Evolutionary conservation across 2,329 filamentous ascomycete species (phyloP), one percentile per base, ranked within the genome.

Genomic region (Arthrobotrys entomopaga): DNA sequence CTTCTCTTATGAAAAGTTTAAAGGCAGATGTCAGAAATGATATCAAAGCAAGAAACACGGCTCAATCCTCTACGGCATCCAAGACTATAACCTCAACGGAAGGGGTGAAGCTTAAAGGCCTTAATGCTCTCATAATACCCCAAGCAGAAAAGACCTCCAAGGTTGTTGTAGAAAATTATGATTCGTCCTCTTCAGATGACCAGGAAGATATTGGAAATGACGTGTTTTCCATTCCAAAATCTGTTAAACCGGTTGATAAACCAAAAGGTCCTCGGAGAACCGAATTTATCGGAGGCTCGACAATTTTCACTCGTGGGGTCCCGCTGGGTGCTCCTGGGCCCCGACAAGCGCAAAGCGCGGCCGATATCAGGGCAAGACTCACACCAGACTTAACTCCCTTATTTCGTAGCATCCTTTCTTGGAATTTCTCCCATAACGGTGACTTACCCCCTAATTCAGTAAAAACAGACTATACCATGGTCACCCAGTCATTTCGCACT

Each of bases 341-440:
- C 77, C 20, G 77, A 76, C 72, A 78, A 75, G 59, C 77, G 79
- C 76, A 71, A 64, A 74, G 64, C 42, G 49, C 49, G 22, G 96
- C 96, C 81, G 95, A 99, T 82, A 94, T 97, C 88, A 90, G 94
- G 78, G 94, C 95, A 76, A 90, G 95, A 76, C 85, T 99, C 72
- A 91, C 93, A 34, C 95, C 96, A 6, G 92, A 96, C 77, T 90
- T 99, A 82, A 90, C 92, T 42, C 85, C 88, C 15, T 83, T 99
- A 29, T 95, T 98, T 80, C 89, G 91, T 78, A 90, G 90, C 16
- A 92, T 99, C 58, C 87, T 99, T 2, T 87, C 90, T 65, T 99
- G 95, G 95, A 91, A 99, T 77, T 96, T 96, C 77, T 99, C 97
- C 81, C 91, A 97, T 79, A 84, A 88, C 52, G 92, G 93, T 26